Conservation (phyloP, 2,329 filamentous ascomycete genomes). For the Neopestalotiopsis clavispora region DNA sequence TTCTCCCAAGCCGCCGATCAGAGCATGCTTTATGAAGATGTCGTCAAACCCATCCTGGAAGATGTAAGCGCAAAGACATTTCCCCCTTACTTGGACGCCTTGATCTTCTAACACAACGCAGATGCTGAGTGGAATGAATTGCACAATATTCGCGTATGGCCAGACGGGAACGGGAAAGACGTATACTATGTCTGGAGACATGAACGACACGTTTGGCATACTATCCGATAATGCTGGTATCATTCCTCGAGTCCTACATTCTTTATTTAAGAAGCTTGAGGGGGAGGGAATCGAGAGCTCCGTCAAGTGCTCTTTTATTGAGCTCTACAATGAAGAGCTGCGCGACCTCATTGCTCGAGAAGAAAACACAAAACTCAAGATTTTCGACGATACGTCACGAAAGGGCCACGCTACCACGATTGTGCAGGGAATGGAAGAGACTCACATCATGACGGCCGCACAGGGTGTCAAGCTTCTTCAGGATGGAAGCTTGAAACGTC, state of each 20-base stretch:
- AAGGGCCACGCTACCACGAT: conserved; percentile 85
- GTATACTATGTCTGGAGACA: conserved; percentile 99
- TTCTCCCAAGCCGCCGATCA: conserved; percentile 96
- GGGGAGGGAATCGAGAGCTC: conserved; percentile 79
- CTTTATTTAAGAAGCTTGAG: conserved; percentile 85
- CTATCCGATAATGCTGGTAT: conserved; percentile 93
- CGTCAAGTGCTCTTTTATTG: conserved; percentile 98
- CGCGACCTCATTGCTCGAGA: conserved; percentile 86
- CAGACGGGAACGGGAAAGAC: conserved; percentile 98
- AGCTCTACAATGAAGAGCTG: conserved; percentile 97
- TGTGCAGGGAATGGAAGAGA: conserved; percentile 98
- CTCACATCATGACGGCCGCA: conserved; percentile 82
- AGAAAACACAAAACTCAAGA: conserved; percentile 86
- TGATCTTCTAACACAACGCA: conserved; percentile 38
- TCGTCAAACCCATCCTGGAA: conserved; percentile 89
- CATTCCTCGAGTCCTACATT: conserved; percentile 87
- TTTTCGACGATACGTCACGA: conserved; percentile 88
- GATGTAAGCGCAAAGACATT: conserved; percentile 64
- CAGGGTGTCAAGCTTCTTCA: conserved; percentile 90
- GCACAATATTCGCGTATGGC: conserved; percentile 97
- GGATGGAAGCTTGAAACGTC: conserved; percentile 87
- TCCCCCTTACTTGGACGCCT: neutral
- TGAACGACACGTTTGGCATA: conserved; percentile 84
- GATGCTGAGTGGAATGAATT: conserved; percentile 96
- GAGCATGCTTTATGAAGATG: conserved; percentile 91